phyloP scores from a whole-genome alignment of 257 asterid genomes.

The Solanum corneliomulleri region DNA sequence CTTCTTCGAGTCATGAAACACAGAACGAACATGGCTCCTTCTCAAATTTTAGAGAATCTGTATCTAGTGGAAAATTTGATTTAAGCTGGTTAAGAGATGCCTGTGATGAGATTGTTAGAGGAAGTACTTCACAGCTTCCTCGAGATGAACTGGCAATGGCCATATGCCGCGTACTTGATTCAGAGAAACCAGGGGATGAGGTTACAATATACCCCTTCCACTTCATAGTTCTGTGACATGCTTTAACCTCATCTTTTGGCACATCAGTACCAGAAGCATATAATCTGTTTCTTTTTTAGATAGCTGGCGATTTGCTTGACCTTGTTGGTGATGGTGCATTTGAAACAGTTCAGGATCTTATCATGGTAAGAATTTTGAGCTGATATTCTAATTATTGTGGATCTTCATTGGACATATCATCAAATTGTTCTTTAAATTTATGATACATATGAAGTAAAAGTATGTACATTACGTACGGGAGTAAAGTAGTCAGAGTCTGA shows the following conservation, averaged over 20 bases:
- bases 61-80: constrained; percentile 41
- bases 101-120: constrained; percentile 58
- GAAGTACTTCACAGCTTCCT: constrained; percentile 76
- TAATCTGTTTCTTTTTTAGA: constrained; percentile 24
- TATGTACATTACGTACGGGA: not conserved
- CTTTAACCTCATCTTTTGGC: not conserved
- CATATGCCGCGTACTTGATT: constrained; percentile 88
- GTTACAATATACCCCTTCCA: constrained; percentile 19
- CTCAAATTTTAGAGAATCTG: constrained; percentile 19
- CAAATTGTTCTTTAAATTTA: not conserved
- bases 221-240: constrained; percentile 4
- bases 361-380: constrained; percentile 36
- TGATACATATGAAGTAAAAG: not conserved
- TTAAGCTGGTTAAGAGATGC: constrained; percentile 82
- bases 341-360: constrained; percentile 87
- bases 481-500: not conserved
- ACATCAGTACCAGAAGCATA: constrained; percentile 5
- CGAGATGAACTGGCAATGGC: constrained; percentile 95
- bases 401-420: not conserved
- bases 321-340: constrained; percentile 92
- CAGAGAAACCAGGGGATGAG: constrained; percentile 96
- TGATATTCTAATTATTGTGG: not conserved
- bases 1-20: constrained; percentile 25
- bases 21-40: constrained; percentile 28
- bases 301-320: constrained; percentile 95